Evolutionary conservation across 1,284 basidiomycete species (phyloP).

Genomic region (Porogramme epimiltina): DNA sequence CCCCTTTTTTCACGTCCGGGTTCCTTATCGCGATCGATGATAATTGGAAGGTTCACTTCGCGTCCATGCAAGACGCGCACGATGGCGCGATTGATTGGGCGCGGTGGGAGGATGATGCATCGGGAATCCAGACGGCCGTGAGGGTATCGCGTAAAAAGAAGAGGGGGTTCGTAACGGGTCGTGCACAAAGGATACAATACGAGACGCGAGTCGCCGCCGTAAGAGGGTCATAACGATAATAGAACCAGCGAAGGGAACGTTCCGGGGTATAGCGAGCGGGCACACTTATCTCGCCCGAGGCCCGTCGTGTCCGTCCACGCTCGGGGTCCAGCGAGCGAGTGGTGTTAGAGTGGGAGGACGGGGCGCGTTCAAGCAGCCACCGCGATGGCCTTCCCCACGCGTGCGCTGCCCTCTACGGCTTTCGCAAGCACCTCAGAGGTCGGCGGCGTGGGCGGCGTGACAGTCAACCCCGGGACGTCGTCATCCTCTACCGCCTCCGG

Average conservation of each 20-base stretch:
- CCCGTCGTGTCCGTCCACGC: slow-evolving; percentile 1
- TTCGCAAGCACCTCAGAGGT: slow-evolving; percentile 20
- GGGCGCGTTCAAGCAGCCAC: too few relatives aligned
- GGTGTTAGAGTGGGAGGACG: too few relatives aligned
- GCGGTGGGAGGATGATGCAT: too few relatives aligned
- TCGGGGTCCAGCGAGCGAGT: too few relatives aligned
- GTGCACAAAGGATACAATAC: slow-evolving; percentile 11
- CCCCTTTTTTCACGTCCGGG: too few relatives aligned
- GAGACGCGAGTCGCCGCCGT: slow-evolving; percentile 1
- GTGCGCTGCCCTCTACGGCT: slow-evolving; percentile 1
- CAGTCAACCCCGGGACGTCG: slow-evolving; percentile 27
- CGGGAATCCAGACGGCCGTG: neutral
- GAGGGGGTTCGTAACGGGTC: slow-evolving; percentile 16
- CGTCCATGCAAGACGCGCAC: too few relatives aligned
- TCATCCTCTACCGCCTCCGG: slow-evolving; percentile 14
- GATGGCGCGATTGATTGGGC: too few relatives aligned
- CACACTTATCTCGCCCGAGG: neutral
- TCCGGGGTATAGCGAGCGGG: neutral
- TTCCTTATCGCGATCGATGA: too few relatives aligned
- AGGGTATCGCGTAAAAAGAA: slow-evolving; percentile 11
- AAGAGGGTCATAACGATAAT: slow-evolving; percentile 4
- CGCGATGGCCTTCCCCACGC: neutral
- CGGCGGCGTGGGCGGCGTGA: slow-evolving; percentile 33
- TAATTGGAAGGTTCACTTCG: too few relatives aligned
- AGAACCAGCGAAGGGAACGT: neutral